Conservation (phyloP, 2,329 filamentous ascomycete species). For the Coleophoma cylindrospora region DNA sequence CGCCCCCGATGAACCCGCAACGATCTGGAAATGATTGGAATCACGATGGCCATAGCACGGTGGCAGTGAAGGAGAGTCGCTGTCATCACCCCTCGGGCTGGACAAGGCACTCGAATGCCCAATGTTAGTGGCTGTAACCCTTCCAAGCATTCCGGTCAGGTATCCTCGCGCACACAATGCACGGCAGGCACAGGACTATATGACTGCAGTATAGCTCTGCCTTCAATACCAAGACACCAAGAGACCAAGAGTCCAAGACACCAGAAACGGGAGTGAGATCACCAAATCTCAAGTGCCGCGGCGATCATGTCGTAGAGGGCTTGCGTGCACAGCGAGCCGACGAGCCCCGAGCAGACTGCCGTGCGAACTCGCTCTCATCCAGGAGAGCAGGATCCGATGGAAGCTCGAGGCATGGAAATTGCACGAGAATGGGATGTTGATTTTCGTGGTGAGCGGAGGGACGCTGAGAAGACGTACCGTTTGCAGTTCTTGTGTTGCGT, state of each 20-base stretch:
- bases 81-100: background rate
- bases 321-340: conserved; percentile 5
- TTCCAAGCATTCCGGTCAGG: background rate
- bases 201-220: conserved; percentile 1
- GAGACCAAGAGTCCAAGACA: background rate
- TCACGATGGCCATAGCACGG: no score
- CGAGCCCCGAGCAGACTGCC: background rate
- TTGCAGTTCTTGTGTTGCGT: background rate
- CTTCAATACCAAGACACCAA: conserved; percentile 2
- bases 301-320: conserved; percentile 10
- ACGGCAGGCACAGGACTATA: background rate
- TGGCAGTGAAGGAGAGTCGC: background rate
- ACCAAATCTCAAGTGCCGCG: conserved; percentile 4
- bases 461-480: background rate
- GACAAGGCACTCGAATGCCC: background rate
- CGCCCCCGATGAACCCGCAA: no score
- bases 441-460: background rate
- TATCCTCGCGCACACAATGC: background rate
- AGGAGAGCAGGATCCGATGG: background rate
- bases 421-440: background rate
- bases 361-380: background rate
- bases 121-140: background rate
- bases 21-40: no score
- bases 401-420: background rate
- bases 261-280: conserved; percentile 1